These are phyloP conservation scores for Lentinula boryana DNA, from an alignment of 768 basidiomycete species.

Conservation along the genomic window DNA sequence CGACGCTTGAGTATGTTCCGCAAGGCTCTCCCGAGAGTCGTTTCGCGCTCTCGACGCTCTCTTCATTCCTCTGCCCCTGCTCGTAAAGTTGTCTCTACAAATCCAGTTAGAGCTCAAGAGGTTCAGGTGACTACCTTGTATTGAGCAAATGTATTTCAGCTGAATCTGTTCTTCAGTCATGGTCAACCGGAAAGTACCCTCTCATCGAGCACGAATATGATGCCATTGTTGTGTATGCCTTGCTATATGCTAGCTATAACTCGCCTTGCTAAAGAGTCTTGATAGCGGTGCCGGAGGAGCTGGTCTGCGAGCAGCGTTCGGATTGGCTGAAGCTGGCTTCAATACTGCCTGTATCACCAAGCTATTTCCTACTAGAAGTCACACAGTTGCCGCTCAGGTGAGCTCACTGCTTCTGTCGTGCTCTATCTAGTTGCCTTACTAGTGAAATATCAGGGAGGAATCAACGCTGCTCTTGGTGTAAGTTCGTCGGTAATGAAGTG, in stretches of 20 bases:
- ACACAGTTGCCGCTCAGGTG: constrained; percentile 97
- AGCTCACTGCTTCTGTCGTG: constrained; percentile 12
- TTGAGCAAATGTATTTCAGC: constrained; percentile 6
- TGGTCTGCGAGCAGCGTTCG: constrained; percentile 96
- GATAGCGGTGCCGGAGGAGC: constrained; percentile 94
- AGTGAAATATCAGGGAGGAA: constrained; percentile 66
- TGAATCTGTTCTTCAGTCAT: constrained; percentile 40
- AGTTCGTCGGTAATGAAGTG: constrained; percentile 20
- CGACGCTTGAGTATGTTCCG: constrained; percentile 44
- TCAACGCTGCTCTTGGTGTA: constrained; percentile 95
- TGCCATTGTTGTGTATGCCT: constrained; percentile 85
- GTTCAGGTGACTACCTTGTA: constrained; percentile 50
- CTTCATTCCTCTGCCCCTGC: constrained; percentile 64
- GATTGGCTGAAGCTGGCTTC: constrained; percentile 96
- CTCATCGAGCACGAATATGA: constrained; percentile 99
- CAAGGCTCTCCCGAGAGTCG: constrained; percentile 53
- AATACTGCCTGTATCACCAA: constrained; percentile 99
- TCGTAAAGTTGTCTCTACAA: constrained; percentile 60
- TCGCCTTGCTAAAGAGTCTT: background rate
- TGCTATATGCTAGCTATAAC: background rate
- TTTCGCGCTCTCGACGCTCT: constrained; percentile 44
- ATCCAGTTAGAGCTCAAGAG: constrained; percentile 76
- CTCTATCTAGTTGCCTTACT: constrained; percentile 9
- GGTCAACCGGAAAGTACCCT: constrained; percentile 87
- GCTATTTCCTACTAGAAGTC: constrained; percentile 96